Conservation (phyloP, 306 rosid genomes). For the Sesbania bispinosa region DNA sequence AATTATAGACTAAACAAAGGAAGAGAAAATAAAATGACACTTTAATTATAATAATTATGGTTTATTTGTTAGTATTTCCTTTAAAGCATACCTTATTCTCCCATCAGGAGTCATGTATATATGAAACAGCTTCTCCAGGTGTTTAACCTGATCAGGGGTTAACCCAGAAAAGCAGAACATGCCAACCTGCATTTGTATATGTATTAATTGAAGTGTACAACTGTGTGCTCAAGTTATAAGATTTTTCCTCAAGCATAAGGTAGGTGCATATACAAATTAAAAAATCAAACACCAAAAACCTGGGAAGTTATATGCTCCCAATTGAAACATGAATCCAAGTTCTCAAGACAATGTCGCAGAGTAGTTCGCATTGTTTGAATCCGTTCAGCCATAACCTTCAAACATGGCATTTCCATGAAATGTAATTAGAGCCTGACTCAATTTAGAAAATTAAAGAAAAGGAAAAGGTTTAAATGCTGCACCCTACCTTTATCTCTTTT, state of each 20-base stretch:
- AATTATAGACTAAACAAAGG: neutral
- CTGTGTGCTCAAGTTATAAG: neutral
- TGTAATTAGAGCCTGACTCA: neutral
- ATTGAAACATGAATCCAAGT: slow-evolving; percentile 54
- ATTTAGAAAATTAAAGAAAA: neutral
- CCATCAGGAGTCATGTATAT: slow-evolving; percentile 26
- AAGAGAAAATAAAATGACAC: neutral
- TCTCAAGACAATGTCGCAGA: slow-evolving; percentile 52
- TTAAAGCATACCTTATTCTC: slow-evolving; percentile 44
- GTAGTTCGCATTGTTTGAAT: slow-evolving; percentile 62
- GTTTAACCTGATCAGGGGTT: slow-evolving; percentile 64
- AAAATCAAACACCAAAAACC: slow-evolving; percentile 33
- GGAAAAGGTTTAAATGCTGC: neutral
- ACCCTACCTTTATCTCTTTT: slow-evolving; percentile 62
- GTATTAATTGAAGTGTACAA: no score
- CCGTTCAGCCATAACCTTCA: slow-evolving; percentile 72
- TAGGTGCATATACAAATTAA: neutral
- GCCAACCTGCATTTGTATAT: slow-evolving; percentile 56
- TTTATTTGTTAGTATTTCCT: neutral
- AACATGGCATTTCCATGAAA: neutral
- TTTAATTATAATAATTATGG: neutral
- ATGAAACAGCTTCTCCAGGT: slow-evolving; percentile 10
- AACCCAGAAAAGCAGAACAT: slow-evolving; percentile 78
- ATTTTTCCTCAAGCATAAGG: neutral
- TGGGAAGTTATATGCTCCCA: slow-evolving; percentile 81